Evolutionary conservation across 805 yeast species (phyloP).

Genomic region (Candida awuae): DNA sequence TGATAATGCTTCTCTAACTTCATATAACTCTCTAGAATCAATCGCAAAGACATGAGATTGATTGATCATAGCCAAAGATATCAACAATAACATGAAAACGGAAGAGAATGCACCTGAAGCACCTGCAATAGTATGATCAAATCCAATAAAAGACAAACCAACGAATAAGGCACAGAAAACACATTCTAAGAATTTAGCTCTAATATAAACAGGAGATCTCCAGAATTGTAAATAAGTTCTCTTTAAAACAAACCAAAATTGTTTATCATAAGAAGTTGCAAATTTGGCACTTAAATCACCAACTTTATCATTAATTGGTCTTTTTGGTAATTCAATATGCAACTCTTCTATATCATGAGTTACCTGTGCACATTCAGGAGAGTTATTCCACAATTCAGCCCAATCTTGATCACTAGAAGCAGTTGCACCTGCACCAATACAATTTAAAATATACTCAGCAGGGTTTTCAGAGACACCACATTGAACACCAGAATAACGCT

Average conservation of each 20-base stretch:
- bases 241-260: slow-evolving; percentile 30
- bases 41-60: slow-evolving; percentile 57
- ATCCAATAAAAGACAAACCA: slow-evolving; percentile 54
- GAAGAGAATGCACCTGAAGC: slow-evolving; percentile 49
- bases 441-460: slow-evolving; percentile 66
- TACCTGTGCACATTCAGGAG: slow-evolving; percentile 27
- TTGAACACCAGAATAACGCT: slow-evolving; percentile 50
- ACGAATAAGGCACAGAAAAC: slow-evolving; percentile 39
- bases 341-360: slow-evolving; percentile 27
- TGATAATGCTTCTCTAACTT: slow-evolving; percentile 60
- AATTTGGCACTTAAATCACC: slow-evolving; percentile 27
- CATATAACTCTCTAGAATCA: slow-evolving; percentile 52
- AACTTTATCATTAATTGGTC: slow-evolving; percentile 19
- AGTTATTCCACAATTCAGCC: slow-evolving; percentile 52
- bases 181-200: slow-evolving; percentile 40
- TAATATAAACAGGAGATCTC: slow-evolving; percentile 45
- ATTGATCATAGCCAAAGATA: slow-evolving; percentile 53
- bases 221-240: slow-evolving; percentile 38
- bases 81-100: slow-evolving; percentile 47
- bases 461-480: slow-evolving; percentile 62
- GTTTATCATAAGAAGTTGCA: slow-evolving; percentile 41
- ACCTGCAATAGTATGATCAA: slow-evolving; percentile 44
- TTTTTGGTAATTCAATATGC: slow-evolving; percentile 22
- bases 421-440: slow-evolving; percentile 79
- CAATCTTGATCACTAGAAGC: slow-evolving; percentile 54